Evolutionary conservation across 306 rosid genomes (phyloP).

Genomic region (Sphenostylis stenocarpa): DNA sequence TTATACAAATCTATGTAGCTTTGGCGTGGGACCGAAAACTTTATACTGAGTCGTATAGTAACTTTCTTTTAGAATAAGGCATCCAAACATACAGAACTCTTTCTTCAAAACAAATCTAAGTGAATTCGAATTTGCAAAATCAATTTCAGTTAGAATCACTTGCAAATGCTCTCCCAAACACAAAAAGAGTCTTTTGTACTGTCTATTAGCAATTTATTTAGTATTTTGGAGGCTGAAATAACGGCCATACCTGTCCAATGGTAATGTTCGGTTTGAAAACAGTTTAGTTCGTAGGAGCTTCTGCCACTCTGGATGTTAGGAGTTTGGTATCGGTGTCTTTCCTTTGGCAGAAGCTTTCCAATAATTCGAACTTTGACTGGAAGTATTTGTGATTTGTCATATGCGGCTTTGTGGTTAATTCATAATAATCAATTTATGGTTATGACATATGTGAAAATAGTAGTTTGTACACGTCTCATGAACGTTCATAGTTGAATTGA

Average conservation of each 20-base stretch:
- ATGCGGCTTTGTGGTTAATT: background rate
- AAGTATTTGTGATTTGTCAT: background rate
- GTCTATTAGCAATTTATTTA: background rate
- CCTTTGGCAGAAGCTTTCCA: background rate
- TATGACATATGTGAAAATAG: background rate
- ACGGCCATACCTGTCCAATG: background rate
- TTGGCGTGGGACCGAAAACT: background rate
- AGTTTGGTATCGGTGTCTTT: background rate
- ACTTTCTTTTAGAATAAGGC: background rate
- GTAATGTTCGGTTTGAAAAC: background rate
- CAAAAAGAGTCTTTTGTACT: background rate
- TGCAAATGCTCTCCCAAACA: background rate
- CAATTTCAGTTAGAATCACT: too few species aligned
- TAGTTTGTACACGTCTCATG: background rate
- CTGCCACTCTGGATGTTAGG: background rate
- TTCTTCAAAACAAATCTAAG: background rate
- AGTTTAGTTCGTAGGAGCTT: background rate
- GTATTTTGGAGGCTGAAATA: constrained; percentile 11
- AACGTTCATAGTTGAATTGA: too few species aligned
- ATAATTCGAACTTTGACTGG: background rate
- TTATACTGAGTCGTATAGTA: background rate
- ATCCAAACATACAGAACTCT: background rate
- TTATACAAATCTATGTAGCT: background rate
- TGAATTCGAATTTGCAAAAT: too few species aligned
- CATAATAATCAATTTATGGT: background rate